Percentiles rank a stretch among this genome's conserved stretches.
These are phyloP conservation scores for Vitis amurensis DNA, from an alignment of 164 flowering plant species.

Conservation along the genomic window DNA sequence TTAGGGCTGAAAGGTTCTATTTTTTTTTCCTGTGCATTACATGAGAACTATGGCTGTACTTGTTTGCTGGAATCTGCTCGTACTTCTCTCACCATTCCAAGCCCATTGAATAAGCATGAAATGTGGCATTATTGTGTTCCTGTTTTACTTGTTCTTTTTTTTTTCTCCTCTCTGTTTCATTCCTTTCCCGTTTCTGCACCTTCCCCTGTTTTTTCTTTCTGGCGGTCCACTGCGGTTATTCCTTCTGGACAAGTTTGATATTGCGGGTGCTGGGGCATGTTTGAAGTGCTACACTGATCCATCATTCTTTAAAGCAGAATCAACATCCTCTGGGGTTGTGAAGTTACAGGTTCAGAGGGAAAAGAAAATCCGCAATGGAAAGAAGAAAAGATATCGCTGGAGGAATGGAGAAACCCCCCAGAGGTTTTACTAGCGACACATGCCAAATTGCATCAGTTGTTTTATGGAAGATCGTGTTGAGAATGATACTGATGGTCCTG, in stretches of 20 bases:
- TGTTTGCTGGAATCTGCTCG: no score
- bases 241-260: slow-evolving; percentile 93
- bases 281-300: slow-evolving; percentile 88
- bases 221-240: slow-evolving; percentile 28
- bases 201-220: no score
- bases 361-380: slow-evolving; percentile 61
- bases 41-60: no score
- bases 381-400: slow-evolving; percentile 75
- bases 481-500: slow-evolving; percentile 45
- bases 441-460: slow-evolving; percentile 70
- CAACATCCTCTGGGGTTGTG: slow-evolving; percentile 31
- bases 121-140: no score
- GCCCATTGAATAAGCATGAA: no score
- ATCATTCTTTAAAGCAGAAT: slow-evolving; percentile 72
- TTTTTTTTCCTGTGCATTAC: no score
- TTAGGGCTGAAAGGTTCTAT: no score
- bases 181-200: no score
- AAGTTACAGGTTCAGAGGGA: slow-evolving; percentile 51
- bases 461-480: slow-evolving; percentile 65
- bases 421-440: slow-evolving; percentile 57
- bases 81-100: no score
- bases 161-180: no score
- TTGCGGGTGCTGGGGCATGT: slow-evolving; percentile 97
- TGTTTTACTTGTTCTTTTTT: no score
- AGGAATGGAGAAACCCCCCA: slow-evolving; percentile 74